A percentile compares a stretch with the other conserved stretches of the same genome.
phyloP scores from a whole-genome alignment of 192 early-diverging fungal genomes.

The Mycoemilia scoparia region DNA sequence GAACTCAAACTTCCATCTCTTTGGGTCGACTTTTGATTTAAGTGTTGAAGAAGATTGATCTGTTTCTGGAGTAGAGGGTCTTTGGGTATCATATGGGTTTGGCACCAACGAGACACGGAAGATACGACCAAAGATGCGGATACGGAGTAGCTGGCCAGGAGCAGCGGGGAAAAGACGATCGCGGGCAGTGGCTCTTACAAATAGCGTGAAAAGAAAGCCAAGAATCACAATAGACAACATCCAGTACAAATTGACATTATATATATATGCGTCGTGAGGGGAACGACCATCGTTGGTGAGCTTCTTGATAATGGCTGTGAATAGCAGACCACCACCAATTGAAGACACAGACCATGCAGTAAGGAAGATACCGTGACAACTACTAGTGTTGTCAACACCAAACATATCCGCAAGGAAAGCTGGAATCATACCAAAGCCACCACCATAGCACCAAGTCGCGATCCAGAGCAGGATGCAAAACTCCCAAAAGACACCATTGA shows the following conservation, averaged over 20 bases:
- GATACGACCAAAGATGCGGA: conserved; percentile 44
- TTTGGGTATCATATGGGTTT: too few species aligned
- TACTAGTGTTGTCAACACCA: conserved; percentile 52
- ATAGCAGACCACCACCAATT: conserved; percentile 46
- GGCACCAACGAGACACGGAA: conserved; percentile 22
- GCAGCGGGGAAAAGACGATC: conserved; percentile 44
- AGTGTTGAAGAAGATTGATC: conserved; percentile 2
- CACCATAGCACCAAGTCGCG: conserved; percentile 52
- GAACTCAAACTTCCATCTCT: conserved; percentile 12
- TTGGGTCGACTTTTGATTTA: not conserved
- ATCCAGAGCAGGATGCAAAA: conserved; percentile 37
- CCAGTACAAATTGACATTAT: conserved; percentile 50
- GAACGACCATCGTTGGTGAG: conserved; percentile 23
- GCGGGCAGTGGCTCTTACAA: conserved; percentile 43
- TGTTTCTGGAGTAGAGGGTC: not conserved
- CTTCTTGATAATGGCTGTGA: conserved; percentile 40
- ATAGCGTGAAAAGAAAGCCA: conserved; percentile 35
- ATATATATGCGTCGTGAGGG: conserved; percentile 24
- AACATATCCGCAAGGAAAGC: conserved; percentile 63
- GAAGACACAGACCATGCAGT: conserved; percentile 56
- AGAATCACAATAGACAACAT: conserved; percentile 34
- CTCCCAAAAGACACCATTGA: conserved; percentile 29
- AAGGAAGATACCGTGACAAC: conserved; percentile 55
- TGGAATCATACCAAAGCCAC: conserved; percentile 58
- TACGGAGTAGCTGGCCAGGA: conserved; percentile 35